Evolutionary conservation across 371 early-diverging fungal species (phyloP).

Genomic region (Neoconidiobolus thromboides): DNA sequence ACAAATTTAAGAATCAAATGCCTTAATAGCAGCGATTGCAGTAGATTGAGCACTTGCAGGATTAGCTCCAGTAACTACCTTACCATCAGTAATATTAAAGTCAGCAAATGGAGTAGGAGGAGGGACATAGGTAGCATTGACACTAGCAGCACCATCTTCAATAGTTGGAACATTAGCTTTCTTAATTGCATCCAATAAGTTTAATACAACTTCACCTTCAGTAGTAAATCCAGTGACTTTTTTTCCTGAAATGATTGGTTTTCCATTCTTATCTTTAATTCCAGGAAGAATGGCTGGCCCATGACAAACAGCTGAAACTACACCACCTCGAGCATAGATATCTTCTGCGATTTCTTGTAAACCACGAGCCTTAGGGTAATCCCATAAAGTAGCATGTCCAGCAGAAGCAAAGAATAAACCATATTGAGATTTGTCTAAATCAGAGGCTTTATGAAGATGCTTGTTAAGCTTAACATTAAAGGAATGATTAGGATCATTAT

Average conservation of each 20-base stretch:
- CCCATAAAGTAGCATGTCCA: constrained; percentile 26
- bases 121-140: constrained; percentile 17
- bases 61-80: constrained; percentile 25
- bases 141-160: constrained; percentile 14
- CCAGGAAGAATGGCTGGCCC: constrained; percentile 28
- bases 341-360: constrained; percentile 23
- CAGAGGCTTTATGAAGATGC: constrained; percentile 20
- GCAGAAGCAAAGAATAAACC: constrained; percentile 30
- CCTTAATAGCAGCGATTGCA: constrained; percentile 21
- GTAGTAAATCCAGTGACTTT: constrained; percentile 26
- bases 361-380: constrained; percentile 21
- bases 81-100: constrained; percentile 18
- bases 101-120: constrained; percentile 24
- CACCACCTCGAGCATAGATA: constrained; percentile 24
- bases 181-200: constrained; percentile 16
- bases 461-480: constrained; percentile 20
- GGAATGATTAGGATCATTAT: constrained; percentile 18
- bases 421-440: constrained; percentile 21
- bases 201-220: constrained; percentile 19
- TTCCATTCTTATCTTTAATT: constrained; percentile 21
- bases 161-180: constrained; percentile 17
- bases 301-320: constrained; percentile 30
- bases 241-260: constrained; percentile 19
- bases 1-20: constrained; percentile 10
- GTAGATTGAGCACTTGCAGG: constrained; percentile 29